Base-by-base conservation (phyloP, 2,329 filamentous ascomycete genomes). In the Geosmithia morbida region DNA sequence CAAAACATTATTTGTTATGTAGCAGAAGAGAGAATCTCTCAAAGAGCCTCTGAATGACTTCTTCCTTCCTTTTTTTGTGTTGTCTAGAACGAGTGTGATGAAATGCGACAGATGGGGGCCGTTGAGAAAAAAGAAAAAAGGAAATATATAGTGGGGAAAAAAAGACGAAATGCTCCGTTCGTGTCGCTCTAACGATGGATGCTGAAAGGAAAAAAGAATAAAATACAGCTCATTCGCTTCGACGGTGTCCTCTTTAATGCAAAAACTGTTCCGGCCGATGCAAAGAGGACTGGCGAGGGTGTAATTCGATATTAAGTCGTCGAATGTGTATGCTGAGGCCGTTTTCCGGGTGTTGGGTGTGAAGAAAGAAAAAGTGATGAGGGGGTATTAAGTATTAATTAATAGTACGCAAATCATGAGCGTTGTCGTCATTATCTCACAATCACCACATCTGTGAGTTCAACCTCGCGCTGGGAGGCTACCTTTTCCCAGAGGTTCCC, bases 381-480 rank as follows among this genome's bases (percentile, higher is more conserved):
- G 13, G 33, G 33, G 33, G 33, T 37, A 37, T 37, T 37, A 37
- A 37, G 11, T 37, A 37, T 37, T 37, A 37, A 37, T 37, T 5
- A 13, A 37, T 37, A 30, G 11, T 6, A 11, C 29, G 29, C 29
- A 30, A 18, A 17, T 19, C 22, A 26, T 26, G 8, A 11, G 26
- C 20, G n/a, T 19, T 14, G 19, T n/a, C 20, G 13, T 37, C 22
- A 45, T 59, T 58, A 68, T 51, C 67, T 60, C 41, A 63, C 56
- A 39, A 71, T 63, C 26, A 68, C 66, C 22, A 72, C 66, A 48
- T 72, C 69, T 50, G 63, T 67, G 14, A 72, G 53, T 49, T 71
- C 69, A 46, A 66, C 65, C 48, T 71, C 66, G 52, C 63, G 59
- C 20, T 60, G 61, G 14, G 64, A 56, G 30, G 58, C 56, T 44